Base-by-base conservation (phyloP, 495 filamentous ascomycete species). In the Amorphotheca resinae region DNA sequence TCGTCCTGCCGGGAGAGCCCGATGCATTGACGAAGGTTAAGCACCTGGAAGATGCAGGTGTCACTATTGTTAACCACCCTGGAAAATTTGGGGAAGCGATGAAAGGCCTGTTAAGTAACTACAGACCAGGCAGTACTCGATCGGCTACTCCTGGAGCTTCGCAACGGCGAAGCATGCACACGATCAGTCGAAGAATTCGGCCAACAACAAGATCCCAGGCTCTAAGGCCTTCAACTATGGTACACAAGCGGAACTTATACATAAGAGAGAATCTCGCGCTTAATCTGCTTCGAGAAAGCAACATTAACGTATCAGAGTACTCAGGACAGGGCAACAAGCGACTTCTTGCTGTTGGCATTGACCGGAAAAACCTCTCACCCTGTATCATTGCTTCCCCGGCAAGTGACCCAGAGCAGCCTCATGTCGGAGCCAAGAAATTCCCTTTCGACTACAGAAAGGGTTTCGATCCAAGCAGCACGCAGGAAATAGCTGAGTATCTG, bases 61-160 rank as follows among this genome's bases (percentile, higher is more conserved):
- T 75, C 0, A 74, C 74, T 1, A 79, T 93, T 60, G 80, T 88
- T 7, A 75, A 82, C 45, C 85, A 93, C 55, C 87, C 86, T 0
- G 76, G 80, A 40, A 74, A 85, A 42, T 88, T 94, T 50, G 87
- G 87, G 0, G 66, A 71, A 12, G 74, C 71, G 0, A 79, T 93
- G 68, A 79, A 76, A 57, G 60, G 60, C 8, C 59, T 82, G 1
- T 60, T 84, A 9, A 57, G 52, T 9, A 44, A 45, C 5, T 53
- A 46, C 7, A 31, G 34, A 33, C 9, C 53, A n/a, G 49, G 33
- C 9, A 48, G 49, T 23, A 41, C 26, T 18, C 48, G 57, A n/a
- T 28, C 53, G 35, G 48, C 30, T 7, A 62, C 69, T 26, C 55
- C 64, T 55, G 17, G 38, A 5, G 18, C 31, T 1, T 33, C 38